phyloP scores from a whole-genome alignment of 306 rosid genomes.

The Trifolium pratense region DNA sequence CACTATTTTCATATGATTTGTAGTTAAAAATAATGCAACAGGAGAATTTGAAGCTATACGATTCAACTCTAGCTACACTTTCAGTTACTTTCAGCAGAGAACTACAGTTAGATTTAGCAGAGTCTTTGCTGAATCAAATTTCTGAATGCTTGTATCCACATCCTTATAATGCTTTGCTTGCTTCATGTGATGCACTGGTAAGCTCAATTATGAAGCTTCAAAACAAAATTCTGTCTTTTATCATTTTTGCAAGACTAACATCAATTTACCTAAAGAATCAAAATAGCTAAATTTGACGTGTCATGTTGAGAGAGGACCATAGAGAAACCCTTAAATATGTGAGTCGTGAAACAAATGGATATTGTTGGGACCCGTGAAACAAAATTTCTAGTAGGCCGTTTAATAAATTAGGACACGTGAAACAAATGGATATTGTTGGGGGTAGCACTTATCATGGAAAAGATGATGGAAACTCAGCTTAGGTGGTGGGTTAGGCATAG shows the following conservation, averaged over 20 bases:
- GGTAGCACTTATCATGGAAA: too few relatives aligned
- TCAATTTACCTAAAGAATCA: slow-evolving; percentile 27
- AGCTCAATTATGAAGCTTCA: slow-evolving; percentile 43
- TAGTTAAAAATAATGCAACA: slow-evolving; percentile 73
- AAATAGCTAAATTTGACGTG: slow-evolving; percentile 18
- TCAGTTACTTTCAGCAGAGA: slow-evolving; percentile 66
- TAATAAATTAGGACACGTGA: too few relatives aligned
- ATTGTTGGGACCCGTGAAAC: too few relatives aligned
- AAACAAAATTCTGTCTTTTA: slow-evolving; percentile 25
- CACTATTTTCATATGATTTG: slow-evolving; percentile 40
- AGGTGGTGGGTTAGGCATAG: too few relatives aligned
- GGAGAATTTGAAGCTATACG: slow-evolving; percentile 67
- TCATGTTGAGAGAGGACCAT: slow-evolving; percentile 14
- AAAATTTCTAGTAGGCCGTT: too few relatives aligned
- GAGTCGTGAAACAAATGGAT: too few relatives aligned
- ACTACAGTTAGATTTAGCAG: slow-evolving; percentile 72
- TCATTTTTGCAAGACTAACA: slow-evolving; percentile 33
- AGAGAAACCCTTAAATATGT: slow-evolving; percentile 23
- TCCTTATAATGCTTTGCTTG: slow-evolving; percentile 69
- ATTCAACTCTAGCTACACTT: slow-evolving; percentile 70
- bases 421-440: too few relatives aligned
- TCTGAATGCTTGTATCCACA: slow-evolving; percentile 45
- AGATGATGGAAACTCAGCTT: too few relatives aligned
- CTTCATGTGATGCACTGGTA: slow-evolving; percentile 73
- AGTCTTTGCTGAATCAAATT: slow-evolving; percentile 69